Percentiles rank a stretch among this genome's conserved stretches.
These are phyloP conservation scores for Phanerochaete carnosa DNA, from an alignment of 768 basidiomycete genomes.

Conservation along the genomic window DNA sequence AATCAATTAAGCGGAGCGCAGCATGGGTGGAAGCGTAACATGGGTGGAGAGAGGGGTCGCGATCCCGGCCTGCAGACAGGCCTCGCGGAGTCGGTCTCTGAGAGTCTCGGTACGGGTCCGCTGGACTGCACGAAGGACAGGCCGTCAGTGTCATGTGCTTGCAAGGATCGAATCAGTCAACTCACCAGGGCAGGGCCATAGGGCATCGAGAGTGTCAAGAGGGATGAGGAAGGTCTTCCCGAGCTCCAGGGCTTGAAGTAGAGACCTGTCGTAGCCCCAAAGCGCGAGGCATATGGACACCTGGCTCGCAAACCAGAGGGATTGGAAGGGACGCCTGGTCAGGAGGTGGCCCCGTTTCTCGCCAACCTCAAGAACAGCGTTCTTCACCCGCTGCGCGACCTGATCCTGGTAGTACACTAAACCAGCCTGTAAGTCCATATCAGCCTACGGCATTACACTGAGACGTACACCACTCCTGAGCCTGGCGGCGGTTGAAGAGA, in stretches of 20 bases:
- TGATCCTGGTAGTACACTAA: constrained; percentile 67
- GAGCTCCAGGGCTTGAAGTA: constrained; percentile 58
- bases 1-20: background rate
- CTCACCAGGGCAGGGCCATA: constrained; percentile 63
- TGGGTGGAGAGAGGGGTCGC: background rate
- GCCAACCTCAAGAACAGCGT: constrained; percentile 49
- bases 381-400: constrained; percentile 58
- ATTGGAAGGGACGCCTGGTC: constrained; percentile 65
- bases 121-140: background rate
- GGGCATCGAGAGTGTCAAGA: constrained; percentile 61
- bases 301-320: constrained; percentile 47
- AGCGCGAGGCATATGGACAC: constrained; percentile 47
- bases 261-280: constrained; percentile 59
- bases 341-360: constrained; percentile 52
- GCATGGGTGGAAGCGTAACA: background rate
- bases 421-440: no score
- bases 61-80: background rate
- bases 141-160: background rate
- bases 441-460: background rate
- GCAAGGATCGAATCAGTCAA: background rate
- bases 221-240: constrained; percentile 62
- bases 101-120: background rate
- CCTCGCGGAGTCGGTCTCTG: background rate
- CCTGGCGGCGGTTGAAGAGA: constrained; percentile 66
- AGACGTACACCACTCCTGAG: constrained; percentile 76